These are phyloP conservation scores for Cystofilobasidium ferigula DNA, from an alignment of 768 basidiomycete species.

Conservation along the genomic window DNA sequence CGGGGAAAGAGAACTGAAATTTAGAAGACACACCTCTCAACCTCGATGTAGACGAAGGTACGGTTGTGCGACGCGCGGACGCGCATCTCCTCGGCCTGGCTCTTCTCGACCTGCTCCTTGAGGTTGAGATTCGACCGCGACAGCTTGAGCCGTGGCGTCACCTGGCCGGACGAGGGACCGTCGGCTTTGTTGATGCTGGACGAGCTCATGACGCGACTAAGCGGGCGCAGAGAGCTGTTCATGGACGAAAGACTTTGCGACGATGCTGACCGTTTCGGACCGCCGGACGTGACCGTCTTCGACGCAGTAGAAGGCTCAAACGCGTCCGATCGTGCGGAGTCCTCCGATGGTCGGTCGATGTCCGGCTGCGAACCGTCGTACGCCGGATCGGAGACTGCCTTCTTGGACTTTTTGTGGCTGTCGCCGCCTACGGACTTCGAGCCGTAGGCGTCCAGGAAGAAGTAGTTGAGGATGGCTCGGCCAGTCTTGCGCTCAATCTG, in stretches of 20 bases:
- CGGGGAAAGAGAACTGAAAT: conserved; percentile 26
- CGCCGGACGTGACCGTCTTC: neutral
- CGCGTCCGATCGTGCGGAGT: neutral
- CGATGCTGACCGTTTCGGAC: neutral
- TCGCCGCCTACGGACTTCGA: conserved; percentile 33
- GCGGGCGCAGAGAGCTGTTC: neutral
- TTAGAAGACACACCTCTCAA: conserved; percentile 64
- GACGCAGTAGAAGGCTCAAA: too few relatives aligned
- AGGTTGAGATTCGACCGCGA: conserved; percentile 14
- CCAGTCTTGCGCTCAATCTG: conserved; percentile 78
- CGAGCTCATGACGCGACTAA: neutral
- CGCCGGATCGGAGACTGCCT: conserved; percentile 1
- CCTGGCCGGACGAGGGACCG: neutral
- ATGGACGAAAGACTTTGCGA: neutral
- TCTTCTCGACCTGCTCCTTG: conserved; percentile 5
- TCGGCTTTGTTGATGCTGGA: conserved; percentile 1
- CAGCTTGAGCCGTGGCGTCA: neutral
- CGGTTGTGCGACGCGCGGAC: conserved; percentile 56
- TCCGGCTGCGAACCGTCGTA: neutral
- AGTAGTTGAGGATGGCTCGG: conserved; percentile 70
- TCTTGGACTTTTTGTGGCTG: conserved; percentile 15
- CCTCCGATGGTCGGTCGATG: neutral
- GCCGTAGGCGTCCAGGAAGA: conserved; percentile 47
- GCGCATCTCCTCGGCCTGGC: conserved; percentile 26
- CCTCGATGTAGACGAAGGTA: conserved; percentile 66